Base-by-base conservation (phyloP, 225 moss, liverwort and hornwort genomes). In the Antitrichia curtipendula region DNA sequence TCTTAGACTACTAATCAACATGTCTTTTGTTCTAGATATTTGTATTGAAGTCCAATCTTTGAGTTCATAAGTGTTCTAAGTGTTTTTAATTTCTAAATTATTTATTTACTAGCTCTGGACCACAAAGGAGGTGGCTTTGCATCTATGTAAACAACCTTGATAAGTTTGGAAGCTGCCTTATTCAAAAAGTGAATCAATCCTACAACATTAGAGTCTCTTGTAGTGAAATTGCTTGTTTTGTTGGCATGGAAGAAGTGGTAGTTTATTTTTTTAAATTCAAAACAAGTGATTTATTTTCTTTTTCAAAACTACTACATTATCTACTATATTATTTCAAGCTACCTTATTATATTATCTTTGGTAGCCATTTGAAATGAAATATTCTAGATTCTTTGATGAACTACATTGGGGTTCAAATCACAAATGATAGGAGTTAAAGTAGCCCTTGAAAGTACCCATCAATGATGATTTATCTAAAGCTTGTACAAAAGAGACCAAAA, bases 1-100 rank as follows among this genome's bases (percentile, higher is more conserved):
- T 28, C 18, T 0, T 0, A 29, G 0, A 29, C 6, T 71, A 28
- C 1, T 45, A 9, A 43, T 27, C 9, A 43, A 43, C 2, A 16
- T 41, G 5, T 8, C 32, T 50, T 34, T 20, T 75, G 21, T 21
- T 34, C 7, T 49, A 31, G 4, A 73, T 20, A 16, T 2, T 29
- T 45, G 1, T 7, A 49, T 12, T 0, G 13, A 20, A 49, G 10
- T 74, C 21, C 7, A 32, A 20, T 4, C 7, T 49, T 49, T 12
- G 2, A 31, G 4, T 50, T 34, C 0, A 13, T 32, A 50, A 34
- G 4, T 31, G 2, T 13, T 32, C 12, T 49, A 32, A 8, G 12
- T 74, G 3, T 32, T 74, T 50, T 74, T 12, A 10, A 34, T 52
- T 8, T 75, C 3, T 50, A 34, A 49, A 49, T 20, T 13, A 31